Conservation (phyloP, 148 eudicot species). For the Hydrangea macrophylla region DNA sequence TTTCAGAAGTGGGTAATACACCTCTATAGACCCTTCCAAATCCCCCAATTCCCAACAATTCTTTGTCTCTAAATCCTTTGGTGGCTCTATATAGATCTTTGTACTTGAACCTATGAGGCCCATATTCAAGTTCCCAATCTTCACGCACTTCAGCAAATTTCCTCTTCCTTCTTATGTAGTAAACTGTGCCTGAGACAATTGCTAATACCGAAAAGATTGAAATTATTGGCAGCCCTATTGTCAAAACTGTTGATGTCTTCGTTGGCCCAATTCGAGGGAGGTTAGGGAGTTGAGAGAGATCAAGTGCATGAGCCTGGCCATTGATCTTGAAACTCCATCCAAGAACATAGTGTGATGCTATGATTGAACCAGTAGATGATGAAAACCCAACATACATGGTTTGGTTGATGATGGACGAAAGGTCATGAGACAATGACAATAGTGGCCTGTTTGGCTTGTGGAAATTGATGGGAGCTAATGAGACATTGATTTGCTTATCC, state of each 20-base stretch:
- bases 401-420: conserved; percentile 26
- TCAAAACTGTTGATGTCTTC: conserved; percentile 10
- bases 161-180: conserved; percentile 31
- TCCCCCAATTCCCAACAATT: conserved; percentile 29
- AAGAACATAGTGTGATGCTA: conserved; percentile 18
- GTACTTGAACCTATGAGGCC: conserved; percentile 42
- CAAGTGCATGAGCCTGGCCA: conserved; percentile 16
- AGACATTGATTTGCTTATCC: conserved; percentile 29
- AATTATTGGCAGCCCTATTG: conserved; percentile 16
- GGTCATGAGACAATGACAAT: conserved; percentile 24
- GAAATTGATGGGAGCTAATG: conserved; percentile 33
- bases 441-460: conserved; percentile 37
- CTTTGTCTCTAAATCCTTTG: conserved; percentile 46
- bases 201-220: not conserved
- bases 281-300: conserved; percentile 29
- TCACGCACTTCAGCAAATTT: conserved; percentile 47
- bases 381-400: conserved; percentile 39
- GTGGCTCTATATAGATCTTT: conserved; percentile 47
- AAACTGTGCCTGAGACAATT: not conserved
- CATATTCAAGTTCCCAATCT: conserved; percentile 52
- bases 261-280: conserved; percentile 21
- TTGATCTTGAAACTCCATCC: conserved; percentile 35
- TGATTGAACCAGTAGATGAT: conserved; percentile 24
- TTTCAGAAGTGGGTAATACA: conserved; percentile 5
- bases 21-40: conserved; percentile 35